Evolutionary conservation across 2,329 filamentous ascomycete genomes (phyloP).

Genomic region (Curvularia lunata): DNA sequence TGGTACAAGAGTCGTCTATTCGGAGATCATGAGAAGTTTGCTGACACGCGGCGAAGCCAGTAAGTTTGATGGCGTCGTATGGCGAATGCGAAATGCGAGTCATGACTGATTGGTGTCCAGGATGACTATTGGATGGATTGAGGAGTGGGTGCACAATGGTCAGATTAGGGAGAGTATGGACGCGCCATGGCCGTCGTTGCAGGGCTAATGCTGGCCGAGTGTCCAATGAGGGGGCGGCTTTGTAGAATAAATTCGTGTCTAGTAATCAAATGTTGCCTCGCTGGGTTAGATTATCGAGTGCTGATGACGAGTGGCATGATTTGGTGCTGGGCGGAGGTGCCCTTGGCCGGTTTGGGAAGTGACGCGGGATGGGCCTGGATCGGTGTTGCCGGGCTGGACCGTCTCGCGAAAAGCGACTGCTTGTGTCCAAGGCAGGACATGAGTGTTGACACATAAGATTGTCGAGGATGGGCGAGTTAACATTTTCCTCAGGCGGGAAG

Average conservation of each 20-base stretch:
- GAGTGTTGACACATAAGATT: not conserved
- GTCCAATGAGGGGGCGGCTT: not conserved
- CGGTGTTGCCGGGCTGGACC: not conserved
- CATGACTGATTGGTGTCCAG: slow-evolving; percentile 26
- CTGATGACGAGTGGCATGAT: not conserved
- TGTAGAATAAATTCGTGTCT: not conserved
- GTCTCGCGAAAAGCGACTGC: not conserved
- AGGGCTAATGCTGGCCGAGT: not conserved
- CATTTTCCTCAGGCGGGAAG: not conserved
- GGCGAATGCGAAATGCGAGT: not conserved
- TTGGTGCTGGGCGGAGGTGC: not conserved
- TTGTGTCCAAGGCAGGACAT: not conserved
- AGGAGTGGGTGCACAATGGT: slow-evolving; percentile 52
- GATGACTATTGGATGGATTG: slow-evolving; percentile 58
- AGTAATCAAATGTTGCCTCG: not conserved
- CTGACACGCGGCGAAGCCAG: slow-evolving; percentile 55
- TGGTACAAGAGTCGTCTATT: slow-evolving; percentile 56
- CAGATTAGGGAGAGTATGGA: slow-evolving; percentile 25
- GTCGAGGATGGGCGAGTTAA: not conserved
- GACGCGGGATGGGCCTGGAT: not conserved
- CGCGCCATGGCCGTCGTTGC: slow-evolving; percentile 7
- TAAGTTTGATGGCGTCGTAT: slow-evolving; percentile 22
- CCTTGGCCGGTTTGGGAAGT: not conserved
- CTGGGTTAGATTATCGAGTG: not conserved
- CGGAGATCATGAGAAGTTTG: slow-evolving; percentile 58